Evolutionary conservation across 768 basidiomycete species (phyloP).

Genomic region (Inosperma sp.): DNA sequence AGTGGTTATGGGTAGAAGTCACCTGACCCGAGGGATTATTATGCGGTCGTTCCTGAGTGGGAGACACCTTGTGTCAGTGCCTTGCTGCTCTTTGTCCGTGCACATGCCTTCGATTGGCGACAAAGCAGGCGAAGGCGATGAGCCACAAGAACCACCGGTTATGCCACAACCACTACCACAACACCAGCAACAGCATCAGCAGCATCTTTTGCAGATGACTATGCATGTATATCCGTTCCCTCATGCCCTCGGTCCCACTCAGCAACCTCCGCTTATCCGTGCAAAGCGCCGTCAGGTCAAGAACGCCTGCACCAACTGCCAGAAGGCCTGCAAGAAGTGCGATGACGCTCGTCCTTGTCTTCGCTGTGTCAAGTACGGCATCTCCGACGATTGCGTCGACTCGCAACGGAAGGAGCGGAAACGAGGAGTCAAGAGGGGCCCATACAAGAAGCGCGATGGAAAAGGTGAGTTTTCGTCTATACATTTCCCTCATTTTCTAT

Average conservation of each 20-base stretch:
- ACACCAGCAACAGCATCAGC: slow-evolving; percentile 23
- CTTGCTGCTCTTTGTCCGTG: slow-evolving; percentile 14
- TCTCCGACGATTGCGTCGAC: slow-evolving; percentile 82
- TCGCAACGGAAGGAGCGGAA: slow-evolving; percentile 91
- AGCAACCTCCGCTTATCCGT: slow-evolving; percentile 45
- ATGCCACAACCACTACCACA: slow-evolving; percentile 17
- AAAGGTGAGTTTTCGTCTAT: slow-evolving; percentile 53
- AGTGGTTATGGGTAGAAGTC: neutral
- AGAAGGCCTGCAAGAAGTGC: slow-evolving; percentile 90
- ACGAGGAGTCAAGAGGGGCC: slow-evolving; percentile 80
- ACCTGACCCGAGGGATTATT: neutral
- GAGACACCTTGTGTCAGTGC: too few species aligned
- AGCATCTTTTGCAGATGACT: slow-evolving; percentile 48
- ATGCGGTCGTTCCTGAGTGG: neutral
- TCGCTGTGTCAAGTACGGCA: slow-evolving; percentile 88
- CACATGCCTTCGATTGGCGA: slow-evolving; percentile 32
- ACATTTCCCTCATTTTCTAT: slow-evolving; percentile 12
- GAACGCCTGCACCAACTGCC: slow-evolving; percentile 88
- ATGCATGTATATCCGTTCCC: slow-evolving; percentile 73
- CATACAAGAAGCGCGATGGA: slow-evolving; percentile 95
- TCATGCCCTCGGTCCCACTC: slow-evolving; percentile 36
- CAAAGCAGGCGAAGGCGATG: slow-evolving; percentile 31
- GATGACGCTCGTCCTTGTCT: slow-evolving; percentile 90
- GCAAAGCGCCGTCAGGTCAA: slow-evolving; percentile 85
- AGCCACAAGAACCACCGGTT: slow-evolving; percentile 33